Evolutionary conservation across 2,329 filamentous ascomycete genomes (phyloP).

Genomic region (Huntiella decipiens): DNA sequence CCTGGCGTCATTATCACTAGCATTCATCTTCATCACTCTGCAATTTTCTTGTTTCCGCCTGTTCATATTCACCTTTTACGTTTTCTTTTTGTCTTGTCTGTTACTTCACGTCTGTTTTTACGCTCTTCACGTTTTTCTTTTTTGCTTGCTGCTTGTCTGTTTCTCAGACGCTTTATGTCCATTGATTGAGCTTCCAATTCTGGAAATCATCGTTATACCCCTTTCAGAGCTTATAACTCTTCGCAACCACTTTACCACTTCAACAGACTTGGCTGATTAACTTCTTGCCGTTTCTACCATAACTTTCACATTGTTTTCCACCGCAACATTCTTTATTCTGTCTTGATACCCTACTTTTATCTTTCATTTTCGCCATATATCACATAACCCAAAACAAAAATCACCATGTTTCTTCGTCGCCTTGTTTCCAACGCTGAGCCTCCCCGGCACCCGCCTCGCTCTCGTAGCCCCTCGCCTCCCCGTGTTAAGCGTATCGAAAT

Average conservation of each 20-base stretch:
- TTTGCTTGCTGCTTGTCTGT: neutral
- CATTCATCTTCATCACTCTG: too few relatives aligned
- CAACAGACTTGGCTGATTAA: neutral
- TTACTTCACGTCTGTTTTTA: too few relatives aligned
- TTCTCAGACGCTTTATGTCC: neutral
- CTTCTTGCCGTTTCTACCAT: neutral
- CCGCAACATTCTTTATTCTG: neutral
- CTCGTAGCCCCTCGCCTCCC: constrained; percentile 8
- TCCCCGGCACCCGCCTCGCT: constrained; percentile 9
- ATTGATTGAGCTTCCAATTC: neutral
- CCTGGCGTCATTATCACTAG: too few relatives aligned
- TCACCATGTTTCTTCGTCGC: constrained; percentile 9
- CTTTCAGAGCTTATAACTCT: neutral
- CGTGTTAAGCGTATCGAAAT: constrained; percentile 11
- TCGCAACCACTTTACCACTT: too few relatives aligned
- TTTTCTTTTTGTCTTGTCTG: too few relatives aligned
- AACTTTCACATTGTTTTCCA: neutral
- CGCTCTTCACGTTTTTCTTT: neutral
- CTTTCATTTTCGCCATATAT: neutral
- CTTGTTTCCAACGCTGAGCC: constrained; percentile 8
- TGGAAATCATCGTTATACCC: neutral
- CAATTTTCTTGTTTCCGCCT: too few relatives aligned
- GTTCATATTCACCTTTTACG: too few relatives aligned
- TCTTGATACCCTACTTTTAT: neutral
- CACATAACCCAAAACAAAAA: neutral